A percentile compares a stretch with the other conserved stretches of the same genome.
phyloP scores from a whole-genome alignment of 495 filamentous ascomycete species.

The Thermothielavioides terrestris region DNA sequence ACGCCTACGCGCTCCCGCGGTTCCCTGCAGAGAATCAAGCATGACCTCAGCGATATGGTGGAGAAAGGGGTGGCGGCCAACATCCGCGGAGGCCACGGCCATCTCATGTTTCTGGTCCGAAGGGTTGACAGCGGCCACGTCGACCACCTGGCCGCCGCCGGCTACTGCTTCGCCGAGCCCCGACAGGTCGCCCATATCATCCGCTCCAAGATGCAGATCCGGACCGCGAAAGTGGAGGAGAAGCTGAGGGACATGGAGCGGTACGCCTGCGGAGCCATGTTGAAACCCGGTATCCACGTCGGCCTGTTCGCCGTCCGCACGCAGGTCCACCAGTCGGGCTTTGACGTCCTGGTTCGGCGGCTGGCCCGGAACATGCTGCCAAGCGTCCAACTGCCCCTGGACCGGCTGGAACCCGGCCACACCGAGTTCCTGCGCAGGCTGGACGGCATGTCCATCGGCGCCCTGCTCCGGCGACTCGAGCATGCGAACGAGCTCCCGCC shows the following conservation, averaged over 20 bases:
- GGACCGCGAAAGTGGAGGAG: conserved; percentile 40
- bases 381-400: conserved; percentile 48
- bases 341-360: conserved; percentile 65
- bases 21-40: background rate
- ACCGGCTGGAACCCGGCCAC: conserved; percentile 51
- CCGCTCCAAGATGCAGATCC: conserved; percentile 62
- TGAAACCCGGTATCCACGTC: conserved; percentile 63
- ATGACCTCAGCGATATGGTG: conserved; percentile 10
- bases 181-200: conserved; percentile 61
- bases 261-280: conserved; percentile 45
- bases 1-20: background rate
- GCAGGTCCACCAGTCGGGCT: conserved; percentile 51
- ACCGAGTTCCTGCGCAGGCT: conserved; percentile 47
- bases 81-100: conserved; percentile 49
- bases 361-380: conserved; percentile 60
- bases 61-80: conserved; percentile 26
- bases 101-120: conserved; percentile 74
- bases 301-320: conserved; percentile 68
- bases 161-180: conserved; percentile 65
- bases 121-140: conserved; percentile 46
- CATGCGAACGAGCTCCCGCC: conserved; percentile 23
- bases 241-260: conserved; percentile 54
- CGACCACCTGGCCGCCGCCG: conserved; percentile 55
- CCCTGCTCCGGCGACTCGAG: conserved; percentile 42
- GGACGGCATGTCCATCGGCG: conserved; percentile 48